These are phyloP conservation scores for Globisporangium lucens DNA, from an alignment of 352 stramenopile genomes.

Conservation along the genomic window DNA sequence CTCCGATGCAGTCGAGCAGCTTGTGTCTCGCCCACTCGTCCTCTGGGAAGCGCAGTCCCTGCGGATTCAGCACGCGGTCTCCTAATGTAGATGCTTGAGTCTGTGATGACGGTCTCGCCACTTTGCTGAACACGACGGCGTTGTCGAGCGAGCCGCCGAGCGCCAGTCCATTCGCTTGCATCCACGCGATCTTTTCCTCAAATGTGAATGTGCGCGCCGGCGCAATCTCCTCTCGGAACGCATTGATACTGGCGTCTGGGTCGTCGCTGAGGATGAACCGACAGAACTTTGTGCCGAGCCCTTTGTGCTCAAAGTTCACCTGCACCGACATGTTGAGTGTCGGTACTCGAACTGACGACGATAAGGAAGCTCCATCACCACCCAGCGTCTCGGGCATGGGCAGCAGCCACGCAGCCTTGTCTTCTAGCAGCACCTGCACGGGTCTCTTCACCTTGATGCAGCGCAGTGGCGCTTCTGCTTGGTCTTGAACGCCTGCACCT, in stretches of 20 bases:
- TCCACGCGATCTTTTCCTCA: conserved; percentile 61
- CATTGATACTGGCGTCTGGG: conserved; percentile 20
- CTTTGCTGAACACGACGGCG: conserved; percentile 53
- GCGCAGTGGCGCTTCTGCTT: conserved; percentile 15
- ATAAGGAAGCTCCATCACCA: conserved; percentile 7
- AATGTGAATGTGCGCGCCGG: conserved; percentile 71
- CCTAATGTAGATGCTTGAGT: neutral
- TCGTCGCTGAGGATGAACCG: conserved; percentile 38
- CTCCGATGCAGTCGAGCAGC: conserved; percentile 68
- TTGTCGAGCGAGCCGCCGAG: conserved; percentile 61
- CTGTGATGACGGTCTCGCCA: neutral
- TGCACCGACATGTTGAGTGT: conserved; percentile 58
- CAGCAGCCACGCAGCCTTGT: conserved; percentile 69
- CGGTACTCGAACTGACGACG: conserved; percentile 16
- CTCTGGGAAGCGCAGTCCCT: conserved; percentile 44
- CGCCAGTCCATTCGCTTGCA: conserved; percentile 50
- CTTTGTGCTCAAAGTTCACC: conserved; percentile 69
- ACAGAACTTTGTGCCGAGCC: conserved; percentile 39
- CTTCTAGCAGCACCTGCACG: conserved; percentile 53
- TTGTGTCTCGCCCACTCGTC: conserved; percentile 77
- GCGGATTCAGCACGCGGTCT: conserved; percentile 36
- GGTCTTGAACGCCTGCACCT: conserved; percentile 31
- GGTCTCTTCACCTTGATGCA: conserved; percentile 43
- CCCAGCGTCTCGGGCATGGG: conserved; percentile 32
- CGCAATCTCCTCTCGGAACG: conserved; percentile 40